phyloP scores from a whole-genome alignment of 192 early-diverging fungal species.

The Coemansia sp. region DNA sequence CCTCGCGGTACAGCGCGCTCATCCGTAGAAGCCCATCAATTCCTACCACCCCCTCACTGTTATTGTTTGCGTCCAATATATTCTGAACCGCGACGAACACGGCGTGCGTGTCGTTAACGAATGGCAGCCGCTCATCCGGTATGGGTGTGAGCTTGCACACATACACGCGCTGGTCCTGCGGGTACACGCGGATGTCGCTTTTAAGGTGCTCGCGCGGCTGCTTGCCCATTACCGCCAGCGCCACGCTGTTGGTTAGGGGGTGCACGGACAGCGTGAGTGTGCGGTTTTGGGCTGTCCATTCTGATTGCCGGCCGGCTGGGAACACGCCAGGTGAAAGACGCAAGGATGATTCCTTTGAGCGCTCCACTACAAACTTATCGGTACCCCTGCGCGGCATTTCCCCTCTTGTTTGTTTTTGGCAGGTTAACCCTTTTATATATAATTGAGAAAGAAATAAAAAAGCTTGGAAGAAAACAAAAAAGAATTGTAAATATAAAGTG shows the following conservation, averaged over 20 bases:
- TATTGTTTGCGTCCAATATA: constrained; percentile 8
- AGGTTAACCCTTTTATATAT: no score
- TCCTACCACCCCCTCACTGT: constrained; percentile 1
- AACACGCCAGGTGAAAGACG: constrained; percentile 27
- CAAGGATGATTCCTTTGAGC: constrained; percentile 15
- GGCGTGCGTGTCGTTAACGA: constrained; percentile 49
- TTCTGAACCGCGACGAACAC: constrained; percentile 39
- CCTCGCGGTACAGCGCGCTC: constrained; percentile 48
- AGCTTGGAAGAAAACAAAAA: constrained; percentile 4
- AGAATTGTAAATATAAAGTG: no score
- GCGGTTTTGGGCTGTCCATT: constrained; percentile 37
- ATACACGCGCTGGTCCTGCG: constrained; percentile 31
- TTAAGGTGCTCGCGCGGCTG: constrained; percentile 15
- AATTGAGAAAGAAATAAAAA: not conserved
- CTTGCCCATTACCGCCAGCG: constrained; percentile 28
- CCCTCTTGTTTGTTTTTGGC: no score
- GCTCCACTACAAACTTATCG: constrained; percentile 32
- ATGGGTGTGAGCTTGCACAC: constrained; percentile 17
- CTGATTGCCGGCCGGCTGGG: constrained; percentile 19
- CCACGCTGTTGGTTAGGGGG: constrained; percentile 20
- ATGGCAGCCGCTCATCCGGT: constrained; percentile 28
- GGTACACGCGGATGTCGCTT: constrained; percentile 1
- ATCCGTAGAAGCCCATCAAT: constrained; percentile 18
- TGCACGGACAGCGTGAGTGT: constrained; percentile 30
- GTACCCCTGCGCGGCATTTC: constrained; percentile 16